Conservation (phyloP, 805 yeast species). For the Peterozyma xylosa region DNA sequence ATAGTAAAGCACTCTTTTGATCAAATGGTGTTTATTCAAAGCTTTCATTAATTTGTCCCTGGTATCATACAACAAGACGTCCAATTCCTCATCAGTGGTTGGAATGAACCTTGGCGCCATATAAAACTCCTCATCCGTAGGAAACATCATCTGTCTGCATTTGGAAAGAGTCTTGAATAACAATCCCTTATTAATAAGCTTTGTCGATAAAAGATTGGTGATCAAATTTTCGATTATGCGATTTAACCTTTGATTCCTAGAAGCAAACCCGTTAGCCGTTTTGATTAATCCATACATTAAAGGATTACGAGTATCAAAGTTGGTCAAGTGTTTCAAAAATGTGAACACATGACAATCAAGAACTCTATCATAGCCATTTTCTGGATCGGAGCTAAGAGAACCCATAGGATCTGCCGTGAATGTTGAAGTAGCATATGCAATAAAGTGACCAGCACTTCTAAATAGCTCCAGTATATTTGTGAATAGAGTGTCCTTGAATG, state of each 20-base stretch:
- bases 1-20: conserved; percentile 3
- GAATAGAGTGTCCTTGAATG: no score
- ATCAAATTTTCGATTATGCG: conserved; percentile 18
- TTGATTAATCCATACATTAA: conserved; percentile 9
- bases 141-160: conserved; percentile 19
- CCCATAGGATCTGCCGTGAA: conserved; percentile 3
- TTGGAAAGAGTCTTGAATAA: conserved; percentile 10
- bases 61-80: conserved; percentile 10
- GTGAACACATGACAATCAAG: conserved; percentile 13
- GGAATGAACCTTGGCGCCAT: conserved; percentile 23
- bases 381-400: not conserved
- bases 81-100: conserved; percentile 17
- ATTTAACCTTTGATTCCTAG: conserved; percentile 12
- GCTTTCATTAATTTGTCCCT: conserved; percentile 5
- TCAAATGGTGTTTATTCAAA: not conserved
- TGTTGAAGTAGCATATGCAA: conserved; percentile 22
- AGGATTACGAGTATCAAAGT: conserved; percentile 12
- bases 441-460: conserved; percentile 15
- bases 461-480: conserved; percentile 3
- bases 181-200: conserved; percentile 13
- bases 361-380: not conserved
- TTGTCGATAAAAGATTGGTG: conserved; percentile 16
- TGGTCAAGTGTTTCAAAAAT: conserved; percentile 14
- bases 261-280: conserved; percentile 6
- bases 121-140: conserved; percentile 18